These are phyloP conservation scores for Epichloe gansuensis DNA, from an alignment of 2,329 filamentous ascomycete species.

Conservation along the genomic window DNA sequence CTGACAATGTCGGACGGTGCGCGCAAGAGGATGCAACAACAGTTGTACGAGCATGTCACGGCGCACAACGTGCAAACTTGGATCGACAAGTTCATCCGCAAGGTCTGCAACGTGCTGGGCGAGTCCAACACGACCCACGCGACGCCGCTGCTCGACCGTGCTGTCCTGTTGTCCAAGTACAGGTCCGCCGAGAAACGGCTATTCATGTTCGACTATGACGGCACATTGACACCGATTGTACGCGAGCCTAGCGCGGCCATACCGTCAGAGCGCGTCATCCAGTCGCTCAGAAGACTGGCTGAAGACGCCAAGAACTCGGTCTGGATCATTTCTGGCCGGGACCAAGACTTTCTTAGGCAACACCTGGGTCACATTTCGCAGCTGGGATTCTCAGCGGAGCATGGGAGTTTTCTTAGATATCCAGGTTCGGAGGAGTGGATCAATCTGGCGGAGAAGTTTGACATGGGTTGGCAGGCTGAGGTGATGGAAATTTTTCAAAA, in stretches of 20 bases:
- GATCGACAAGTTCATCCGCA: constrained; percentile 68
- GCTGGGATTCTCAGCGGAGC: constrained; percentile 91
- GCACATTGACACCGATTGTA: constrained; percentile 90
- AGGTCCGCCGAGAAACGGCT: constrained; percentile 63
- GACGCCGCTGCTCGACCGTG: constrained; percentile 72
- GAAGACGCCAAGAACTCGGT: constrained; percentile 73
- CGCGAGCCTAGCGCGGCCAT: constrained; percentile 81
- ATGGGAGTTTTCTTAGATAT: constrained; percentile 86
- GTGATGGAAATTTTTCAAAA: constrained; percentile 76
- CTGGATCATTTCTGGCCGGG: constrained; percentile 97
- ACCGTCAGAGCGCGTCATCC: constrained; percentile 71
- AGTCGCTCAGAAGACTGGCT: constrained; percentile 67
- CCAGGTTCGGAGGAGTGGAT: constrained; percentile 71
- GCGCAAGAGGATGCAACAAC: constrained; percentile 56
- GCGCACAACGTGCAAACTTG: constrained; percentile 78
- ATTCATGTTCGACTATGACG: constrained; percentile 99
- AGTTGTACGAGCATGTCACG: constrained; percentile 73
- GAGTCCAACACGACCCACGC: constrained; percentile 62
- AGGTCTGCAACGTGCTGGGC: constrained; percentile 67
- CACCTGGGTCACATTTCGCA: constrained; percentile 85
- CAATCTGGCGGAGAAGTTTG: constrained; percentile 72
- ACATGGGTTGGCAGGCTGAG: constrained; percentile 88
- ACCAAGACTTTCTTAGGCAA: constrained; percentile 80
- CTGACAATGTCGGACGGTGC: constrained; percentile 60
- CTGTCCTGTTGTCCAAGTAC: constrained; percentile 62